Base-by-base conservation (phyloP, 1,139 yeast genomes). In the Kurtzmaniella quercitrusa region DNA sequence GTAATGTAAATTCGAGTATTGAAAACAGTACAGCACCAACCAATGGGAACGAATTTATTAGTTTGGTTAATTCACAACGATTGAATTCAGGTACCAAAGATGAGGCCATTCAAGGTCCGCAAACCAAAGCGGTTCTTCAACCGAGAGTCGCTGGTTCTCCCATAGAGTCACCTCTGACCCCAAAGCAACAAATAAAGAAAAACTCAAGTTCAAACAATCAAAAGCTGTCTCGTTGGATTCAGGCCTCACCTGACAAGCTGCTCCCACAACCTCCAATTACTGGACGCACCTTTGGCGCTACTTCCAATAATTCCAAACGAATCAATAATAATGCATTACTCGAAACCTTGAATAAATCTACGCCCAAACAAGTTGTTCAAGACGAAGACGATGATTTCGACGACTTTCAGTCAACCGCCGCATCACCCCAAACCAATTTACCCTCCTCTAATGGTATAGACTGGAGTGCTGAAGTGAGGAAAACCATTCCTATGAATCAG, bases 21-120 rank as follows among this genome's bases (percentile, higher is more conserved):
- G 26, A 19, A 3, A 20, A 5, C 14, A 51, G 46, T 21, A 26
- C 41, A 15, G 33, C 30, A 5, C 18, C 40, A 9, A 6, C 15
- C 4, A 9, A 34, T 17, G 22, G 37, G 3, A 45, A 36, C 12
- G 43, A 57, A 36, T 67, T 68, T 46, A 65, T 61, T 38, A 52
- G 69, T 2, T 56, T 71, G 41, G 60, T 71, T 36, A 59, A 59
- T 39, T 57, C 65, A 5, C 72, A 69, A 45, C 49, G 56, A n/a
- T 52, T 70, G 3, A 64, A 59, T n/a, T 50, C 52, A 5, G 62
- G 61, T 3, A 60, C 52, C 35, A 54, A 57, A 40, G 71, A 67
- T 4, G 52, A 52, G 3, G 45, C 52, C 26, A 50, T 51, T 8
- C 50, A 50, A 33, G 66, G 61, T 0, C 68, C 73, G 0, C 54